Conservation (phyloP, 2,329 filamentous ascomycete species). For the Aspergillus piperis region DNA sequence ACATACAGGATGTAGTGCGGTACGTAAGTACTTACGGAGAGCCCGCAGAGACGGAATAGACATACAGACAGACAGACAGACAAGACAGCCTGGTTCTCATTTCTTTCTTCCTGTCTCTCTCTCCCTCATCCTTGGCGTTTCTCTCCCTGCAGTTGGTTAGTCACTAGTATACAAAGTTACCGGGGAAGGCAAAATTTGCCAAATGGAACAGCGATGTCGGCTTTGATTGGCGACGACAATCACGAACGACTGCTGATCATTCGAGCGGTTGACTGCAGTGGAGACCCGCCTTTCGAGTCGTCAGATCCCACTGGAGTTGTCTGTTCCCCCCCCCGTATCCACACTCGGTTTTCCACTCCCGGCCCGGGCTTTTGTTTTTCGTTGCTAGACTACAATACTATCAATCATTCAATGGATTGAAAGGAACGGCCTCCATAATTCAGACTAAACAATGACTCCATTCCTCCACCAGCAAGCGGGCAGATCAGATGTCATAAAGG, state of each 20-base stretch:
- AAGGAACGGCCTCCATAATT: background rate
- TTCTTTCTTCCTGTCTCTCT: too few relatives aligned
- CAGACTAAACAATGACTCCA: background rate
- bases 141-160: slow-evolving; percentile 1
- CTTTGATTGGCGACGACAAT: slow-evolving; percentile 17
- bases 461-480: background rate
- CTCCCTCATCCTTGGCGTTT: slow-evolving; percentile 8
- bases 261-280: slow-evolving; percentile 19
- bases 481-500: slow-evolving; percentile 13
- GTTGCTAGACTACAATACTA: background rate
- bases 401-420: background rate
- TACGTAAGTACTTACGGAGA: background rate
- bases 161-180: background rate
- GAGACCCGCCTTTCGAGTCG: slow-evolving; percentile 15
- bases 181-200: background rate
- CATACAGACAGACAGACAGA: background rate
- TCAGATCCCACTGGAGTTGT: slow-evolving; percentile 11
- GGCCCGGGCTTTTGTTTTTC: slow-evolving; percentile 6
- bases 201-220: slow-evolving; percentile 7
- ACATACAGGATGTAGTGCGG: background rate
- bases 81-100: background rate
- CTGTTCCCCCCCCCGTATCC: slow-evolving; percentile 1
- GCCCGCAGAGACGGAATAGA: background rate
- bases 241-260: slow-evolving; percentile 19
- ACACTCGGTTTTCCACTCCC: slow-evolving; percentile 8